phyloP scores from a whole-genome alignment of 139 green algal genomes.

The Micromonas commoda region DNA sequence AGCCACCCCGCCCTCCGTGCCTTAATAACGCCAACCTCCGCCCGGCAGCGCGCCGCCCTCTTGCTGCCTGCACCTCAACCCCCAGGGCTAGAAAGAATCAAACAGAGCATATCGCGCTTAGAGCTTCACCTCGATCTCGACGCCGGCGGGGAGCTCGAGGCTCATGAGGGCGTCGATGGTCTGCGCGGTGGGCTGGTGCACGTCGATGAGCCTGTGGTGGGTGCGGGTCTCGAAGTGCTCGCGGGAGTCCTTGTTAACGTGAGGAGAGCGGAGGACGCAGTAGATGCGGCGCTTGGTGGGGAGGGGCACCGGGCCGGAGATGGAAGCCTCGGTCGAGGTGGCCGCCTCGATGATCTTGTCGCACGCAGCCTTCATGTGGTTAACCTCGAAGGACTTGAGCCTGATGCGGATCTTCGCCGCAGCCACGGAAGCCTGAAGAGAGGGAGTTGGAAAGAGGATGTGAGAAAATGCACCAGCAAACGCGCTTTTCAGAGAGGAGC shows the following conservation, averaged over 20 bases:
- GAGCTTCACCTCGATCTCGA: constrained; percentile 71
- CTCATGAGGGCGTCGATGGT: constrained; percentile 78
- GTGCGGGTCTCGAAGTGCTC: constrained; percentile 83
- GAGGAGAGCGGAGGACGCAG: constrained; percentile 67
- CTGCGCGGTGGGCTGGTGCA: constrained; percentile 55
- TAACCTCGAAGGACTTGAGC: constrained; percentile 18
- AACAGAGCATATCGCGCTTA: too few species aligned
- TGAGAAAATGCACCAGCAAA: background rate
- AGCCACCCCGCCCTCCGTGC: too few species aligned
- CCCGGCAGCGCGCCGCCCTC: too few species aligned
- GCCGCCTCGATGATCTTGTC: constrained; percentile 57
- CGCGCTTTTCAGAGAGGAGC: background rate
- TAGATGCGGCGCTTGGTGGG: constrained; percentile 58
- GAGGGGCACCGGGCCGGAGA: constrained; percentile 68
- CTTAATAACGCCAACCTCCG: too few species aligned
- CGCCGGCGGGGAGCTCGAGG: constrained; percentile 70
- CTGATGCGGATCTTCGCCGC: constrained; percentile 26
- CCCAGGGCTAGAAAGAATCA: too few species aligned
- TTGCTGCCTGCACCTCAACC: too few species aligned
- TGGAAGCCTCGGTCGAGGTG: constrained; percentile 52
- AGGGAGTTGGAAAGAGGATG: background rate
- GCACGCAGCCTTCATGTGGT: constrained; percentile 22
- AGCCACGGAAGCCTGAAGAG: background rate
- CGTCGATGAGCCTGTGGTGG: constrained; percentile 68
- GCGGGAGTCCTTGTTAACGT: constrained; percentile 81